Evolutionary conservation across 371 early-diverging fungal species (phyloP).

Genomic region (Lichtheimia corymbifera): DNA sequence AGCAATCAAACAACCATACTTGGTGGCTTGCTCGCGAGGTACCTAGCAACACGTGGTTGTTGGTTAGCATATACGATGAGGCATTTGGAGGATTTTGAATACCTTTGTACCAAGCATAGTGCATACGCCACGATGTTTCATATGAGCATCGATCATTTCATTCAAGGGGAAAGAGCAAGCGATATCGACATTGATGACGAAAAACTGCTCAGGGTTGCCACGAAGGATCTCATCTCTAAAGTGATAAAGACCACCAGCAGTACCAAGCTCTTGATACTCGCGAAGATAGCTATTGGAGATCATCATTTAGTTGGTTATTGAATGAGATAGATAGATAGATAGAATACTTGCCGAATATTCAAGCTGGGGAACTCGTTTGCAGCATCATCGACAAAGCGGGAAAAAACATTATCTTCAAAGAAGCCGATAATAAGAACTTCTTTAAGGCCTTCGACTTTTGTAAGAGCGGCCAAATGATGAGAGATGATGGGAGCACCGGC

Average conservation of each 20-base stretch:
- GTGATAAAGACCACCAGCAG: slow-evolving; percentile 96
- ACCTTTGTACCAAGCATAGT: slow-evolving; percentile 88
- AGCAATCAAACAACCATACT: slow-evolving; percentile 93
- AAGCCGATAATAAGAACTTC: slow-evolving; percentile 96
- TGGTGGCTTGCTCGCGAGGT: slow-evolving; percentile 71
- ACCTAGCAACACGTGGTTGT: slow-evolving; percentile 33
- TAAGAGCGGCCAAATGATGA: slow-evolving; percentile 92
- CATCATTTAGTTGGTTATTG: neutral
- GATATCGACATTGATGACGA: slow-evolving; percentile 96
- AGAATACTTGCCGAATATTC: slow-evolving; percentile 70
- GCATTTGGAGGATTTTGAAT: neutral
- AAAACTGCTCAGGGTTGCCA: slow-evolving; percentile 87
- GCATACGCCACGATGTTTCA: slow-evolving; percentile 74
- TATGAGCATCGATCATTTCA: slow-evolving; percentile 84
- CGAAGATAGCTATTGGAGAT: slow-evolving; percentile 78
- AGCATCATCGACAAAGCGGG: slow-evolving; percentile 82
- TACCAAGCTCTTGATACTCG: slow-evolving; percentile 95
- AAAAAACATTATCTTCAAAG: slow-evolving; percentile 92
- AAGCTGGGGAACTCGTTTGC: slow-evolving; percentile 82
- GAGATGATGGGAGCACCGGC: slow-evolving; percentile 94
- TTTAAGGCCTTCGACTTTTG: slow-evolving; percentile 81
- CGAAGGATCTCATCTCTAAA: slow-evolving; percentile 95
- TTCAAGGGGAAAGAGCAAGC: slow-evolving; percentile 91
- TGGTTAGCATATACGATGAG: neutral
- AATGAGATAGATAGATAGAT: neutral